Conservation (phyloP, 2,329 filamentous ascomycete genomes). For the Zymoseptoria ardabiliae region DNA sequence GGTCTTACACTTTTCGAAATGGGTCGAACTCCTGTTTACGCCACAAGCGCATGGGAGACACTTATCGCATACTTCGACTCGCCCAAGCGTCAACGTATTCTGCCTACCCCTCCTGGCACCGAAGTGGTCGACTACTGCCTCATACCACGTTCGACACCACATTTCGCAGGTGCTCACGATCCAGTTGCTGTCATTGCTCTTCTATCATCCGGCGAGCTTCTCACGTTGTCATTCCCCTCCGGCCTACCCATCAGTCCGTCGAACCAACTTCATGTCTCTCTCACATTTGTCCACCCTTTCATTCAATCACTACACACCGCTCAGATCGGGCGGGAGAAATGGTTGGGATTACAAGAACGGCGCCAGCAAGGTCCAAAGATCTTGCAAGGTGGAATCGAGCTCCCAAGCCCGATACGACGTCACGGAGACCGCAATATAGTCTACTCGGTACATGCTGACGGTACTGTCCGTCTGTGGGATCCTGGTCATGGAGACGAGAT, state of each 20-base stretch:
- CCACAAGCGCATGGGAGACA: conserved; percentile 82
- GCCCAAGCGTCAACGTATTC: conserved; percentile 61
- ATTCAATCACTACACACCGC: conserved; percentile 66
- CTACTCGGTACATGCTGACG: conserved; percentile 82
- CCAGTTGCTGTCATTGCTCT: conserved; percentile 77
- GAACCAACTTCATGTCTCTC: conserved; percentile 81
- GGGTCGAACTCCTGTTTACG: conserved; percentile 80
- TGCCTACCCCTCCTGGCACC: conserved; percentile 70
- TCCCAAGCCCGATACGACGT: conserved; percentile 60
- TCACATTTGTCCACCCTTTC: conserved; percentile 87
- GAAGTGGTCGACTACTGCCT: conserved; percentile 74
- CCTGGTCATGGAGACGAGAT: conserved; percentile 86
- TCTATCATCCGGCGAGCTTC: conserved; percentile 77
- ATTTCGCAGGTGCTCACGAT: conserved; percentile 82
- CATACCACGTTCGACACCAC: conserved; percentile 73
- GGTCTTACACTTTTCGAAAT: conserved; percentile 85
- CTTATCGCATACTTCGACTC: conserved; percentile 71
- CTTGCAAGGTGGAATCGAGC: conserved; percentile 70
- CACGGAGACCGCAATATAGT: conserved; percentile 80
- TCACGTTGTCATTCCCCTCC: conserved; percentile 86
- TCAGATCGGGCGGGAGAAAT: conserved; percentile 67
- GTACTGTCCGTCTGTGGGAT: conserved; percentile 89
- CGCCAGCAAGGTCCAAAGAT: conserved; percentile 71
- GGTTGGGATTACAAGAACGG: conserved; percentile 86
- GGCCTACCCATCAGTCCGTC: conserved; percentile 87